These are phyloP conservation scores for Bruguiera sexangula DNA, from an alignment of 345 rosid genomes.

Conservation along the genomic window DNA sequence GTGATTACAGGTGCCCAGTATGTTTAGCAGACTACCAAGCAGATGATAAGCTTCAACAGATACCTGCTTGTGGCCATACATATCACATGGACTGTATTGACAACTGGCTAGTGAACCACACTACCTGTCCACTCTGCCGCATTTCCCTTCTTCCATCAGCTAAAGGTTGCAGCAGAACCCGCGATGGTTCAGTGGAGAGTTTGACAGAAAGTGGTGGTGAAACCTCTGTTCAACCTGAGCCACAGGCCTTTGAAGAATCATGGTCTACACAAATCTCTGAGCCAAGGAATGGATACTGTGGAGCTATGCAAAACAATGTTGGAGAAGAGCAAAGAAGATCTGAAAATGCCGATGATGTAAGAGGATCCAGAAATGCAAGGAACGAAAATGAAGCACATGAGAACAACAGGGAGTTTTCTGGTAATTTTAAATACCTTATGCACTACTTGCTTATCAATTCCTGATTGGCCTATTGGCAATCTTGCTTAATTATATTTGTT, in stretches of 20 bases:
- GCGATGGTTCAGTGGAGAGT: slow-evolving; percentile 29
- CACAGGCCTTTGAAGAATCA: slow-evolving; percentile 26
- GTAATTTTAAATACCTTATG: slow-evolving; percentile 13
- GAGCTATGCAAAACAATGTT: neutral
- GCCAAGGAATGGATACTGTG: slow-evolving; percentile 18
- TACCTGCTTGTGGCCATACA: slow-evolving; percentile 77
- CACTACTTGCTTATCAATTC: neutral
- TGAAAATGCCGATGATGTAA: slow-evolving; percentile 14
- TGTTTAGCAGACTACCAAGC: slow-evolving; percentile 82
- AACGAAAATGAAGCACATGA: slow-evolving; percentile 17
- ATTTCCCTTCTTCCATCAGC: slow-evolving; percentile 55
- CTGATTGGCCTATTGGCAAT: neutral
- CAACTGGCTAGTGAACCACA: slow-evolving; percentile 74
- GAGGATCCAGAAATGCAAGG: slow-evolving; percentile 12
- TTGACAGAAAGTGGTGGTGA: slow-evolving; percentile 11
- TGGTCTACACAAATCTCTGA: slow-evolving; percentile 16
- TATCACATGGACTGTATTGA: slow-evolving; percentile 95
- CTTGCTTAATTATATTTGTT: neutral
- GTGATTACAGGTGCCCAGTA: slow-evolving; percentile 61
- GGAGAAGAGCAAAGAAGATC: slow-evolving; percentile 24
- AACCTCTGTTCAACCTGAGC: slow-evolving; percentile 20
- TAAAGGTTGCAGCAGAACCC: slow-evolving; percentile 27
- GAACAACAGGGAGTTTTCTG: slow-evolving; percentile 18
- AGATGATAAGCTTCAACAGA: slow-evolving; percentile 79
- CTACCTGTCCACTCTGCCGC: slow-evolving; percentile 93